Base-by-base conservation (phyloP, 331 rosid genomes). In the Dryas integrifolia region DNA sequence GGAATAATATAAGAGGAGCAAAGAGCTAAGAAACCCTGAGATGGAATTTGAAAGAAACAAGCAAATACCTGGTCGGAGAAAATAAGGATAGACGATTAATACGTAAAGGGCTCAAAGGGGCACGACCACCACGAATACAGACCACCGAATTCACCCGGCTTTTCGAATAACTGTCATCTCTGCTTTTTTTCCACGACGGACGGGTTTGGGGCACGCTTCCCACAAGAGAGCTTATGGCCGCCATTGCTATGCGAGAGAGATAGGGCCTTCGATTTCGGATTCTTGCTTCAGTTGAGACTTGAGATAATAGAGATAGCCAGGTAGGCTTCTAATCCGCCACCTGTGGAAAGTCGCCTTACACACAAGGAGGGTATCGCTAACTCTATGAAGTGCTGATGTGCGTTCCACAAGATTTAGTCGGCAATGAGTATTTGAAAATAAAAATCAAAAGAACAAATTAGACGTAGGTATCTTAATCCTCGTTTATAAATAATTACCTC, bases 181-280 rank as follows among this genome's bases (percentile, higher is more conserved):
- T 55, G 63, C 74, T 46, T 14, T 66, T 55, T 62, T 69, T 67
- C 79, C 51, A 55, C 41, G 65, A 67, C 3, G 84, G 74, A 67
- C 55, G 64, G 15, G 75, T 48, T 43, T 59, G 82, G 15, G 72
- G 61, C n/a, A 76, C 58, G 65, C 55, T 68, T 57, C 77, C 76
- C 10, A 60, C 74, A 53, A 57, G 45, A 53, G 85, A 82, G 64
- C 80, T 77, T 52, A 75, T 62, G 60, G 76, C 76, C 0, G 89
- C 83, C 89, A 85, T 82, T 48, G 43, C 74, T 51, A 24, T 38
- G 65, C 21, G 21, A 15, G 56, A 50, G 56, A 50, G 21, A 50
- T 50, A 50, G 5, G 56, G 18, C 15, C 63, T 58, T 30, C 43
- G 44, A 59, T 59, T 13, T 59, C 35, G 35, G 35, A 30, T 30